Conservation (phyloP, 805 yeast species). For the Saccharomycodes ludwigii region DNA sequence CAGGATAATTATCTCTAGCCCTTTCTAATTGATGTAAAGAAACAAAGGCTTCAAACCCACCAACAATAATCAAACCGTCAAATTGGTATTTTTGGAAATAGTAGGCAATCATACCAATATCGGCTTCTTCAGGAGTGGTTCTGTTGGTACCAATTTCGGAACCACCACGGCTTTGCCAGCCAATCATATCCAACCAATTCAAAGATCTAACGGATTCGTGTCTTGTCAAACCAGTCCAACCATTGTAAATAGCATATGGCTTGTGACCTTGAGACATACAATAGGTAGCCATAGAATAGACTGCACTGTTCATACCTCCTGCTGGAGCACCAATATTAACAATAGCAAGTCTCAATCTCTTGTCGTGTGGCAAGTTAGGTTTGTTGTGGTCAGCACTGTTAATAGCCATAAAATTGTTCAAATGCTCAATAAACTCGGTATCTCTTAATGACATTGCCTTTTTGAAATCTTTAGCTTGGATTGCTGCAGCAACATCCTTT, state of each 20-base stretch:
- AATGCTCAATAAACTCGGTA: conserved; percentile 74
- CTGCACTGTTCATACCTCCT: conserved; percentile 69
- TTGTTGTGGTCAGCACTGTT: conserved; percentile 57
- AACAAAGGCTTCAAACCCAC: conserved; percentile 75
- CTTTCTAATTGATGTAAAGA: conserved; percentile 54
- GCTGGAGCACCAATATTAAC: conserved; percentile 75
- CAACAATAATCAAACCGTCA: conserved; percentile 62
- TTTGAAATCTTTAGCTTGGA: conserved; percentile 64
- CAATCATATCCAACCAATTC: conserved; percentile 57
- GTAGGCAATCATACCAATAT: conserved; percentile 61
- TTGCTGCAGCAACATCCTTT: conserved; percentile 82
- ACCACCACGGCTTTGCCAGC: conserved; percentile 68
- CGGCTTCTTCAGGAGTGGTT: conserved; percentile 49
- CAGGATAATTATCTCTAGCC: conserved; percentile 52
- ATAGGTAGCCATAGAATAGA: conserved; percentile 59
- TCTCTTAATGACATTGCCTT: conserved; percentile 82
- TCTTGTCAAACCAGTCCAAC: conserved; percentile 57
- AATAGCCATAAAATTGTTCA: conserved; percentile 56
- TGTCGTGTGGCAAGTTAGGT: conserved; percentile 40
- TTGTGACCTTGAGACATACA: conserved; percentile 67
- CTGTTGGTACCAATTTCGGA: conserved; percentile 77
- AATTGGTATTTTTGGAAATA: conserved; percentile 55
- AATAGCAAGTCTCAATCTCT: conserved; percentile 53
- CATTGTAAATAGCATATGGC: conserved; percentile 61
- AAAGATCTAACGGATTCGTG: conserved; percentile 49